A percentile compares a stretch with the other conserved stretches of the same genome.
These are phyloP conservation scores for Cladobotryum protrusum DNA, from an alignment of 2,329 filamentous ascomycete species.

Conservation along the genomic window DNA sequence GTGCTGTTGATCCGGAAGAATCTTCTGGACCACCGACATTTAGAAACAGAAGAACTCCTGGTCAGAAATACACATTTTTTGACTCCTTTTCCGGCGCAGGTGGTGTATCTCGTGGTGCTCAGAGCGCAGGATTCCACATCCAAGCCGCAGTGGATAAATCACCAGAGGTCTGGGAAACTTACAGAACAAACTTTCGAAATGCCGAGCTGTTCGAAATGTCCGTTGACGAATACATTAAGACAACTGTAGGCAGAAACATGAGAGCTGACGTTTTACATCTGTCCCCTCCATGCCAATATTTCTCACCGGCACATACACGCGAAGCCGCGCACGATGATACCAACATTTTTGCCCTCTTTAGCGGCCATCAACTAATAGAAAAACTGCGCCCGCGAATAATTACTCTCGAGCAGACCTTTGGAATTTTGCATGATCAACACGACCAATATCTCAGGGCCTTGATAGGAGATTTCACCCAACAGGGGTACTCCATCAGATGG, in stretches of 20 bases:
- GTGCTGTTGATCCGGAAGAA: conserved; percentile 20
- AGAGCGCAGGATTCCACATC: conserved; percentile 49
- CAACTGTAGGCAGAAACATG: conserved; percentile 21
- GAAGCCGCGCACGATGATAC: conserved; percentile 62
- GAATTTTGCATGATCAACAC: conserved; percentile 51
- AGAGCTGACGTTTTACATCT: conserved; percentile 65
- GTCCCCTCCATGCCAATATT: conserved; percentile 72
- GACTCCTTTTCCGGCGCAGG: conserved; percentile 71
- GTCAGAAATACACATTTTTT: conserved; percentile 57
- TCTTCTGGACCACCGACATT: background rate
- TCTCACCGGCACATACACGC: conserved; percentile 64
- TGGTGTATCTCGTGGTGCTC: conserved; percentile 61
- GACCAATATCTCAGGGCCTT: conserved; percentile 51
- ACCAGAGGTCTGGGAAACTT: conserved; percentile 49
- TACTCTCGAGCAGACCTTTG: conserved; percentile 75
- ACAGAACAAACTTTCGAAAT: conserved; percentile 51
- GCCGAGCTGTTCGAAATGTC: conserved; percentile 42
- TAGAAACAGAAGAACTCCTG: conserved; percentile 5
- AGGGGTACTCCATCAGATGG: conserved; percentile 67
- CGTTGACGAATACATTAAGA: conserved; percentile 43
- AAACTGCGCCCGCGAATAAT: conserved; percentile 59
- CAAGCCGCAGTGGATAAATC: conserved; percentile 60
- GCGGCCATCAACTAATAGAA: conserved; percentile 49
- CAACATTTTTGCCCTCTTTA: conserved; percentile 57
- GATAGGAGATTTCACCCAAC: conserved; percentile 56